Evolutionary conservation across 352 stramenopile genomes (phyloP).

Genomic region (Elongisporangium undulatum): DNA sequence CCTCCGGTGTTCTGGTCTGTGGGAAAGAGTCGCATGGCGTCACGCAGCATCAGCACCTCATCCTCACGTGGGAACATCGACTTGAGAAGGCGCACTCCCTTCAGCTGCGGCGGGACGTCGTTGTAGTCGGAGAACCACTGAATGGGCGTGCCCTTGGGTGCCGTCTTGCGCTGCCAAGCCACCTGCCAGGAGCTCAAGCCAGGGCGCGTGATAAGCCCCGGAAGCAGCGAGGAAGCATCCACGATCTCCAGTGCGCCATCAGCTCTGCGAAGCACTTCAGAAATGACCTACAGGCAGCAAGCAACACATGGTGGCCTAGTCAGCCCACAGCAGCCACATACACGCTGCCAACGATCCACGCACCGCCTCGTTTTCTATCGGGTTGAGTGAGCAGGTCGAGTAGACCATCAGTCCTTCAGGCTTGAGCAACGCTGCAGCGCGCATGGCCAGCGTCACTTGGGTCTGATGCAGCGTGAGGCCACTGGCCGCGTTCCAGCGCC

Average conservation of each 20-base stretch:
- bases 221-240: slow-evolving; percentile 55
- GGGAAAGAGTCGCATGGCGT: slow-evolving; percentile 92
- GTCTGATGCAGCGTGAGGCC: slow-evolving; percentile 89
- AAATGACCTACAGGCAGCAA: slow-evolving; percentile 59
- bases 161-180: slow-evolving; percentile 54
- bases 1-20: slow-evolving; percentile 97
- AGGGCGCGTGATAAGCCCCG: slow-evolving; percentile 36
- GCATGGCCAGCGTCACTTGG: slow-evolving; percentile 91
- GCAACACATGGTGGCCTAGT: not conserved
- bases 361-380: slow-evolving; percentile 96
- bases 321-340: not conserved
- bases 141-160: slow-evolving; percentile 14
- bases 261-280: slow-evolving; percentile 88
- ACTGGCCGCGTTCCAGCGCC: slow-evolving; percentile 83
- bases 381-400: slow-evolving; percentile 97
- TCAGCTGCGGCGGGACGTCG: slow-evolving; percentile 43
- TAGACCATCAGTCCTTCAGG: slow-evolving; percentile 93
- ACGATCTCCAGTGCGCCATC: slow-evolving; percentile 87
- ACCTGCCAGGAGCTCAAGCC: slow-evolving; percentile 58
- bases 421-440: slow-evolving; percentile 88
- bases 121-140: slow-evolving; percentile 62
- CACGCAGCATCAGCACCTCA: slow-evolving; percentile 62
- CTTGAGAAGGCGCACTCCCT: slow-evolving; percentile 50
- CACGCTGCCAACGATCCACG: not conserved
- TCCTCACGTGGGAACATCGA: slow-evolving; percentile 84